Evolutionary conservation across 345 rosid species (phyloP).

Genomic region (Litchi chinensis): DNA sequence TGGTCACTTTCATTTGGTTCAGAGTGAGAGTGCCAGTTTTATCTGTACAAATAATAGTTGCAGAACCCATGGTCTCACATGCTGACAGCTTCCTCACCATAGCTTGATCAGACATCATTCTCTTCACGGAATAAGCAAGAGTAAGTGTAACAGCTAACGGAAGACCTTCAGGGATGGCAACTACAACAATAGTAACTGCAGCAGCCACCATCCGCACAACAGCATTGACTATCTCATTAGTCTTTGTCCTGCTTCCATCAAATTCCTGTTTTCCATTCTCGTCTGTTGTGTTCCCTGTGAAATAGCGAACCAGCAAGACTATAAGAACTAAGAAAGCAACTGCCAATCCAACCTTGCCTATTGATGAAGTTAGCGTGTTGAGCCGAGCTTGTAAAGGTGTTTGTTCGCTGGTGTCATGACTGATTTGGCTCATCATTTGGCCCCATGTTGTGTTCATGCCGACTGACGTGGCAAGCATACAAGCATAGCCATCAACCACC

Average conservation of each 20-base stretch:
- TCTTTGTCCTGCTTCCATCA: slow-evolving; percentile 24
- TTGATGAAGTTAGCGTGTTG: slow-evolving; percentile 38
- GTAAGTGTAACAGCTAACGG: slow-evolving; percentile 47
- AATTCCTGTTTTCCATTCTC: slow-evolving; percentile 32
- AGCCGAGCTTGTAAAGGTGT: slow-evolving; percentile 45
- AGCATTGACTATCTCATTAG: slow-evolving; percentile 22
- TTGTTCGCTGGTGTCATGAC: slow-evolving; percentile 20
- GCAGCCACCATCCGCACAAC: slow-evolving; percentile 40
- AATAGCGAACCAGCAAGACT: slow-evolving; percentile 40
- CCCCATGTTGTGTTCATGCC: slow-evolving; percentile 51
- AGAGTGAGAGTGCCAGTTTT: slow-evolving; percentile 52
- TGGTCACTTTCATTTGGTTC: slow-evolving; percentile 39
- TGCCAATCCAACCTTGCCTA: slow-evolving; percentile 37
- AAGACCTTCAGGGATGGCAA: slow-evolving; percentile 49
- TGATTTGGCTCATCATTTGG: slow-evolving; percentile 40
- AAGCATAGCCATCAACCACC: slow-evolving; percentile 30
- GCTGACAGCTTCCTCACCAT: slow-evolving; percentile 46
- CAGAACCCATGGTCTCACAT: slow-evolving; percentile 51
- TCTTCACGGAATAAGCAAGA: slow-evolving; percentile 49
- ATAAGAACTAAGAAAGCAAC: slow-evolving; percentile 40
- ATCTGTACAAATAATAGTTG: slow-evolving; percentile 43
- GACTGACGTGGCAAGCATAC: slow-evolving; percentile 44
- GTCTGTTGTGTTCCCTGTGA: slow-evolving; percentile 40
- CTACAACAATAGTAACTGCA: slow-evolving; percentile 46
- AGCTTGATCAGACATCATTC: slow-evolving; percentile 47